Conservation (phyloP, 345 rosid genomes). For the Melastoma malabathricum region DNA sequence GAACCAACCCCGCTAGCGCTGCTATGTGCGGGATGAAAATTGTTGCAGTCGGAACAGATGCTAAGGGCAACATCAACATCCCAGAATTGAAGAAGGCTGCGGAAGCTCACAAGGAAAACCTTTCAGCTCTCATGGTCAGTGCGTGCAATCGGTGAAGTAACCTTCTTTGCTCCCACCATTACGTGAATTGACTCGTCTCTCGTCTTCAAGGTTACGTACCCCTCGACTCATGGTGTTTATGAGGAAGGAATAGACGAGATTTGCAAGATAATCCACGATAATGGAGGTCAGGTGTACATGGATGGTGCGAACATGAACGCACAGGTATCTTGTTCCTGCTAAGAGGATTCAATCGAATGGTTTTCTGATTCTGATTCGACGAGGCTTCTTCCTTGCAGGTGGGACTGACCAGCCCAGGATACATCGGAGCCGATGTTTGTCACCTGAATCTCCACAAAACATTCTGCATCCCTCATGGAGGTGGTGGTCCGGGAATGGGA, state of each 20-base stretch:
- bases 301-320: slow-evolving; percentile 99
- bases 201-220: slow-evolving; percentile 67
- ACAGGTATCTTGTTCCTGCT: slow-evolving; percentile 40
- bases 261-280: slow-evolving; percentile 83
- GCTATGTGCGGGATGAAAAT: slow-evolving; percentile 99
- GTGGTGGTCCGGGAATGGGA: slow-evolving; percentile 99
- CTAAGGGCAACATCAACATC: slow-evolving; percentile 94
- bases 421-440: slow-evolving; percentile 97
- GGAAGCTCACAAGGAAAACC: slow-evolving; percentile 72
- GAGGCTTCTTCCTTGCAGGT: slow-evolving; percentile 31
- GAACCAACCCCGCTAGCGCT: slow-evolving; percentile 99
- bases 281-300: slow-evolving; percentile 99
- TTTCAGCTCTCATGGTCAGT: slow-evolving; percentile 79
- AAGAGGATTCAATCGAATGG: not conserved
- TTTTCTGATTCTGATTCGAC: not conserved
- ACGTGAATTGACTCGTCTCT: not conserved
- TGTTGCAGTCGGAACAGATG: slow-evolving; percentile 85
- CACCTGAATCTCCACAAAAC: slow-evolving; percentile 99
- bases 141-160: not conserved
- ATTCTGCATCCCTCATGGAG: slow-evolving; percentile 97
- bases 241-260: slow-evolving; percentile 96
- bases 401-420: slow-evolving; percentile 96
- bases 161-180: not conserved
- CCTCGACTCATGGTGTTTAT: slow-evolving; percentile 95
- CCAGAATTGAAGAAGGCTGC: slow-evolving; percentile 85